These are phyloP conservation scores for Diaporthe vexans DNA, from an alignment of 2,329 filamentous ascomycete genomes.

Conservation along the genomic window DNA sequence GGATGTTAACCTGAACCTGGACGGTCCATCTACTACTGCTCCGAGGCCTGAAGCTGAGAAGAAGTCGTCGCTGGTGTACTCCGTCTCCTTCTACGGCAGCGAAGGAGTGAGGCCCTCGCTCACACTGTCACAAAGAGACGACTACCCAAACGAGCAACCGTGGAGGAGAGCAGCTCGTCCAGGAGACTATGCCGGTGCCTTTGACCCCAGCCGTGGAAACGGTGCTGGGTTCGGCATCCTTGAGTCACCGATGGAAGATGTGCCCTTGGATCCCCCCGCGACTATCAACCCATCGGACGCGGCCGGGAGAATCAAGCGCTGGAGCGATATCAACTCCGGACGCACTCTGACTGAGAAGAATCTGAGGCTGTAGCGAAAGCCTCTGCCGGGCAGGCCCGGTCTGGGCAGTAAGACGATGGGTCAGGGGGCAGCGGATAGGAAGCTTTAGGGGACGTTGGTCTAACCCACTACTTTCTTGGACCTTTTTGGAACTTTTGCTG, in stretches of 20 bases:
- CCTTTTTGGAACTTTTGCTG: neutral
- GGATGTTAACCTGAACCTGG: constrained; percentile 19
- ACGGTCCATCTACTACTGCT: constrained; percentile 18
- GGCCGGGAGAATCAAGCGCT: neutral
- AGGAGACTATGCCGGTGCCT: constrained; percentile 39
- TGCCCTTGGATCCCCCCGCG: neutral
- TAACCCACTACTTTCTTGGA: constrained; percentile 33
- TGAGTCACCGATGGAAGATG: neutral
- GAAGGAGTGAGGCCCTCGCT: constrained; percentile 1
- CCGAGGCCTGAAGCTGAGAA: neutral
- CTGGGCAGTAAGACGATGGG: constrained; percentile 32
- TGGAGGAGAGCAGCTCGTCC: constrained; percentile 39
- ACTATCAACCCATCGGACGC: neutral
- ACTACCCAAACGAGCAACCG: constrained; percentile 38
- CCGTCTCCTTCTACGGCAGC: constrained; percentile 21
- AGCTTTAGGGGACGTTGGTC: constrained; percentile 40
- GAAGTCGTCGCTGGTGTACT: neutral
- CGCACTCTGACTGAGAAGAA: constrained; percentile 1
- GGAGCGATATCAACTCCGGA: neutral
- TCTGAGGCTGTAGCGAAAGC: constrained; percentile 32
- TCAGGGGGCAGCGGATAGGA: constrained; percentile 26
- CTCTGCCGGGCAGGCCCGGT: constrained; percentile 38
- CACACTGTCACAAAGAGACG: neutral
- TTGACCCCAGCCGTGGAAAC: constrained; percentile 37
- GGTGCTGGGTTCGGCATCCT: constrained; percentile 39